These are phyloP conservation scores for Salix suchowensis DNA, from an alignment of 345 rosid species.

Conservation along the genomic window DNA sequence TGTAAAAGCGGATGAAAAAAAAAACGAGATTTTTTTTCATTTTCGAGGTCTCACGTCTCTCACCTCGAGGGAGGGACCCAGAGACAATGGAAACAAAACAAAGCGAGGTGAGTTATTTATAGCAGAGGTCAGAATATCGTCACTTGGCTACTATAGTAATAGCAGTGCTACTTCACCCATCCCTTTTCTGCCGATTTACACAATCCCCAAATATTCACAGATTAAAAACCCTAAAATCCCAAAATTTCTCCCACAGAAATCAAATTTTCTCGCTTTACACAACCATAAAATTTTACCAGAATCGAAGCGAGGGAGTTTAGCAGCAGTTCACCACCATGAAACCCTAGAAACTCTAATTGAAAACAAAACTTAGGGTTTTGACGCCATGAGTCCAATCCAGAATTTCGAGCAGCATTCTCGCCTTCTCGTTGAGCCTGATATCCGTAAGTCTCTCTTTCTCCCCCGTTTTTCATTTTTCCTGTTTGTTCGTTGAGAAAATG, in stretches of 20 bases:
- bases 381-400: conserved; percentile 88
- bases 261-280: not conserved
- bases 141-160: too few species aligned
- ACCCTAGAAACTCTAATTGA: not conserved
- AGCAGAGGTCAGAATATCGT: too few species aligned
- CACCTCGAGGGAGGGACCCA: too few species aligned
- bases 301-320: not conserved
- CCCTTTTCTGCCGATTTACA: too few species aligned
- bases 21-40: too few species aligned
- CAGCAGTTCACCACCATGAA: not conserved
- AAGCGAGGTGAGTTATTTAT: too few species aligned
- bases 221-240: not conserved
- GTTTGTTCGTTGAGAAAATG: not conserved
- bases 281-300: not conserved
- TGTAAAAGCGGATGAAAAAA: too few species aligned
- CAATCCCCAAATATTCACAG: not conserved
- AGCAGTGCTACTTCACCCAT: too few species aligned
- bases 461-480: not conserved
- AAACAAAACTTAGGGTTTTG: not conserved
- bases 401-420: conserved; percentile 94
- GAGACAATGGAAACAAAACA: too few species aligned
- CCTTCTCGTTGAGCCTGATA: conserved; percentile 72
- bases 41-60: too few species aligned
- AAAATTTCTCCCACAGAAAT: not conserved
- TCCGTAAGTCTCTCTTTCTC: conserved; percentile 36